Evolutionary conservation across 768 basidiomycete species (phyloP), one percentile per base, ranked within the genome.

Genomic region (Amanita polypyramis): DNA sequence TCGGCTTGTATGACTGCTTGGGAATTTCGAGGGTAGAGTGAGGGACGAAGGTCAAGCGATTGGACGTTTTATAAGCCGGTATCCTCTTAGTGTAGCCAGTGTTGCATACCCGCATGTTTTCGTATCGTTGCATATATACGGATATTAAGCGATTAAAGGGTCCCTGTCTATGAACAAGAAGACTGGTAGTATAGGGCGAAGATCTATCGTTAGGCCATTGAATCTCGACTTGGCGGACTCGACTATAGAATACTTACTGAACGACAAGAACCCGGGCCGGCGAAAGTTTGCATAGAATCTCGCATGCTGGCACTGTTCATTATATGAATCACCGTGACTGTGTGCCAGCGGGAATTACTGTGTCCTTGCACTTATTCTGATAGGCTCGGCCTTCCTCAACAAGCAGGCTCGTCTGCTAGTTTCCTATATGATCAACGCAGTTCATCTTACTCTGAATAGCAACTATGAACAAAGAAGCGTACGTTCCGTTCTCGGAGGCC

Each of bases 321-420:
- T 32, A 20, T 29, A 49, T 38, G 39, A 49, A 42, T 48, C 47
- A 49, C 47, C 47, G 47, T 49, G 47, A 49, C 39, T 42, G 17
- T 23, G 35, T 25, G 14, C 39, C 17, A 42, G 39, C 47, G 47
- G 47, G 47, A 49, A 49, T 49, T 49, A 49, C 43, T 14, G 43
- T 1, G 47, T 36, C 47, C 47, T 34, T 39, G 47, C 32, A 33
- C 40, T 42, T 49, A 49, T 34, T 35, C 41, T 49, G 47, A 49
- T 49, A 49, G 47, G 47, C 47, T 49, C 40, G 40, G 27, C 47
- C 39, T 33, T 34, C 47, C 32, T 42, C 39, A 48, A 32, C 15
- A 17, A 23, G 46, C 25, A 17, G 36, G 46, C 25, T 39, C 27
- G 36, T 25, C 3, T 11, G 35, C n/a, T 23, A 27, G 20, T 42